These are phyloP conservation scores for Tephrocybe rancida DNA, from an alignment of 768 basidiomycete species.

Conservation along the genomic window DNA sequence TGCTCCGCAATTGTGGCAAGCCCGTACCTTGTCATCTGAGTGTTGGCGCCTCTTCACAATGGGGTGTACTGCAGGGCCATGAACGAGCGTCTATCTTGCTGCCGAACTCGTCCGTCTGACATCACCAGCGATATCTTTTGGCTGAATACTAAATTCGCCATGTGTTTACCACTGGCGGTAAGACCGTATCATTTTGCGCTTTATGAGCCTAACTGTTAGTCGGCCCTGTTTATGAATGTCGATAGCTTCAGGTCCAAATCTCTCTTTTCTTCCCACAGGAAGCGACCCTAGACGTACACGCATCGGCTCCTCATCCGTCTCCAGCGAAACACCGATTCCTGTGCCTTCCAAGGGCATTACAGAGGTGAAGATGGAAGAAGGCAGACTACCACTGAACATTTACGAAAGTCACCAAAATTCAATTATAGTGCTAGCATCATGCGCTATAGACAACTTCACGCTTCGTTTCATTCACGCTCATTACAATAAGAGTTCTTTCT, in stretches of 20 bases:
- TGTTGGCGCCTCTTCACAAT: slow-evolving; percentile 20
- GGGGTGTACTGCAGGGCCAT: slow-evolving; percentile 15
- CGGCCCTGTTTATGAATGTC: slow-evolving; percentile 22
- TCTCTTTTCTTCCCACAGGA: slow-evolving; percentile 19
- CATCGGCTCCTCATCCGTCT: not conserved
- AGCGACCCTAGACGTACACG: not conserved
- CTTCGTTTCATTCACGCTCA: too few relatives aligned
- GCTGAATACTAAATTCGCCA: slow-evolving; percentile 23
- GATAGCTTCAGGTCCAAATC: slow-evolving; percentile 14
- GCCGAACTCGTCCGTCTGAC: not conserved
- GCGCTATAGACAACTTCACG: not conserved
- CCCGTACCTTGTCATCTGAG: slow-evolving; percentile 34
- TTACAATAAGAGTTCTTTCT: too few relatives aligned
- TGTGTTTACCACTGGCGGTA: slow-evolving; percentile 20
- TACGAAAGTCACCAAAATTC: not conserved
- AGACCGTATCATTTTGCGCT: not conserved
- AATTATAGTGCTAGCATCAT: not conserved
- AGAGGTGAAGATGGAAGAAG: slow-evolving; percentile 1
- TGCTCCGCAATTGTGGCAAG: slow-evolving; percentile 22
- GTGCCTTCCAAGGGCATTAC: slow-evolving; percentile 21
- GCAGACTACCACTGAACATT: not conserved
- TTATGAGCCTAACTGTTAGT: not conserved
- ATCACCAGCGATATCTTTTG: slow-evolving; percentile 23
- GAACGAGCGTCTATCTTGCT: slow-evolving; percentile 5
- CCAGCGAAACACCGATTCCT: not conserved